Conservation (phyloP, 768 basidiomycete species). For the Boletus edulis region DNA sequence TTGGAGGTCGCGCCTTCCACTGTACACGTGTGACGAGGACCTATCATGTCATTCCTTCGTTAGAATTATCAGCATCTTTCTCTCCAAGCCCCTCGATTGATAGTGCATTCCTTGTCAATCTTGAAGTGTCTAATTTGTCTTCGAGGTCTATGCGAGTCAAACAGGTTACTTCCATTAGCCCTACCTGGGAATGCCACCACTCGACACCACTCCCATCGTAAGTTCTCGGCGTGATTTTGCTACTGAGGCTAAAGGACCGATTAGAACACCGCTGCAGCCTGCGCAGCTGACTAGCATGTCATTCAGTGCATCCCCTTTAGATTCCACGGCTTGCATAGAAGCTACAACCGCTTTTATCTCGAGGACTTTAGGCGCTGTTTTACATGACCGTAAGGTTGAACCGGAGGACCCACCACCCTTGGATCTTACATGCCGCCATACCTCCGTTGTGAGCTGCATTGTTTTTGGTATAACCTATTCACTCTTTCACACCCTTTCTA, state of each 20-base stretch:
- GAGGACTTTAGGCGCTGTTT: conserved; percentile 46
- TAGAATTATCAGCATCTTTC: conserved; percentile 51
- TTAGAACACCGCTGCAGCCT: conserved; percentile 44
- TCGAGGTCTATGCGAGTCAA: conserved; percentile 44
- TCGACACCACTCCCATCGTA: conserved; percentile 41
- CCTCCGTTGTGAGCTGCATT: conserved; percentile 39
- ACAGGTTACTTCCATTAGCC: conserved; percentile 65
- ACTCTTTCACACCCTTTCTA: not conserved
- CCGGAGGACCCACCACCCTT: conserved; percentile 49
- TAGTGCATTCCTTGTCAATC: conserved; percentile 48
- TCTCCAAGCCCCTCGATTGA: conserved; percentile 50
- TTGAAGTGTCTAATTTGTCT: conserved; percentile 55
- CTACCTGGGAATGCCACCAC: conserved; percentile 59
- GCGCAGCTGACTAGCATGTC: conserved; percentile 46
- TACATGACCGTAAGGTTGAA: conserved; percentile 45
- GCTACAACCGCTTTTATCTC: conserved; percentile 52
- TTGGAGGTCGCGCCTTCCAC: conserved; percentile 49
- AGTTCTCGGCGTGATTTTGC: conserved; percentile 24
- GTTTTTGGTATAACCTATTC: not conserved
- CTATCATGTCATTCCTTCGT: conserved; percentile 59
- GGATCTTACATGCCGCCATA: conserved; percentile 49
- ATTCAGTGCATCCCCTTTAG: conserved; percentile 42
- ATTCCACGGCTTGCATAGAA: conserved; percentile 33
- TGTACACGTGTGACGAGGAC: conserved; percentile 51
- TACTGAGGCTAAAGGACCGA: conserved; percentile 8